Evolutionary conservation across 768 basidiomycete species (phyloP).

Genomic region (Sutorius australiensis): DNA sequence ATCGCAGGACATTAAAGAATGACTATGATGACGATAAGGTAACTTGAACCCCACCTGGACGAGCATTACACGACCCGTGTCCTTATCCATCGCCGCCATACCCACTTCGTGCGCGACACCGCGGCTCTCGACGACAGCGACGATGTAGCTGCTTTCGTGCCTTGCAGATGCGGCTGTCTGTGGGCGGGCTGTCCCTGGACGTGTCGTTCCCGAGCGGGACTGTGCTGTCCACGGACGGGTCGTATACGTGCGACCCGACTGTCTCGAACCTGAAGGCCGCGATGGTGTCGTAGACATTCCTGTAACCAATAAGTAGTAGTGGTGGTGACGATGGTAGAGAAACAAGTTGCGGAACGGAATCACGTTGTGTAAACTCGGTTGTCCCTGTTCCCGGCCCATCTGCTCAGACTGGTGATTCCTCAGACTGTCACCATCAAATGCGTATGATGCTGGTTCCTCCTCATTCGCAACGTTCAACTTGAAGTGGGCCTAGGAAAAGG

Average conservation of each 20-base stretch:
- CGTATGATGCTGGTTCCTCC: no score
- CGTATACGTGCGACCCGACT: slow-evolving; percentile 12
- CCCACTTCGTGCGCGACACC: slow-evolving; percentile 83
- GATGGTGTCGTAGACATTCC: slow-evolving; percentile 13
- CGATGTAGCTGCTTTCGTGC: slow-evolving; percentile 58
- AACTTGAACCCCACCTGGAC: slow-evolving; percentile 57
- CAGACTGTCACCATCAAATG: no score
- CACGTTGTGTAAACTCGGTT: no score
- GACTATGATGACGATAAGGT: not conserved
- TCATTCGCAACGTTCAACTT: no score
- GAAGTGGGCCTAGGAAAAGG: no score
- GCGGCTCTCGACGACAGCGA: slow-evolving; percentile 72
- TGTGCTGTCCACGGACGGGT: slow-evolving; percentile 53
- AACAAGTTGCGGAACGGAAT: not conserved
- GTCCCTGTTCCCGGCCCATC: no score
- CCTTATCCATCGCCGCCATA: slow-evolving; percentile 78
- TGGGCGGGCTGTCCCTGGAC: slow-evolving; percentile 47
- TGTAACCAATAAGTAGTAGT: not conserved
- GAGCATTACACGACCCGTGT: slow-evolving; percentile 70
- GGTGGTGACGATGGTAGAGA: not conserved
- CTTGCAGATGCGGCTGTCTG: slow-evolving; percentile 59
- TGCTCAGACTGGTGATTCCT: no score
- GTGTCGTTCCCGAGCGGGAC: slow-evolving; percentile 47
- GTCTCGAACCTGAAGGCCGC: slow-evolving; percentile 11
- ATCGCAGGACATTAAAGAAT: no score